A percentile compares a stretch with the other conserved stretches of the same genome.
phyloP scores from a whole-genome alignment of 345 rosid species.

The Eucalyptus globulus region DNA sequence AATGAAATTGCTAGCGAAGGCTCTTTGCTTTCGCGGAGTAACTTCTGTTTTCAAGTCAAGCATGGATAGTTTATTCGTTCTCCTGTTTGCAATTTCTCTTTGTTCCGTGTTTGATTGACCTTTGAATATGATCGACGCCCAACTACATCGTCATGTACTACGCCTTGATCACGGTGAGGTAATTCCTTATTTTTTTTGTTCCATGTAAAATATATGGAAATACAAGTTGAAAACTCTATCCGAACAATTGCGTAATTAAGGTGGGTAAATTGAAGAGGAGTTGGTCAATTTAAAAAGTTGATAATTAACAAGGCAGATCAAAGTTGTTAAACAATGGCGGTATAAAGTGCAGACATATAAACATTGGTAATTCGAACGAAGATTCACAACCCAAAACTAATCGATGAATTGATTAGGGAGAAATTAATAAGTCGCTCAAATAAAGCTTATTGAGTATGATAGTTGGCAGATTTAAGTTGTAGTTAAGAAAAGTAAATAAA shows the following conservation, averaged over 20 bases:
- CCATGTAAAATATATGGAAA: neutral
- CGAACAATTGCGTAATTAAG: neutral
- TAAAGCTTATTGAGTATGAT: neutral
- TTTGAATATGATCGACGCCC: neutral
- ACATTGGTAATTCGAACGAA: neutral
- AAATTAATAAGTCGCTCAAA: neutral
- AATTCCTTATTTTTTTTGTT: neutral
- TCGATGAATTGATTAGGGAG: neutral
- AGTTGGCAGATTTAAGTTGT: neutral
- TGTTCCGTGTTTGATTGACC: neutral
- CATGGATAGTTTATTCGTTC: neutral
- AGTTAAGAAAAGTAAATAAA: neutral
- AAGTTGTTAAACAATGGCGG: neutral
- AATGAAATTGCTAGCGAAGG: neutral
- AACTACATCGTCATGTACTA: neutral
- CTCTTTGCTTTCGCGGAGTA: neutral
- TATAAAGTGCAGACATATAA: neutral
- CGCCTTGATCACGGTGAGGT: neutral
- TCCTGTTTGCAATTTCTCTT: neutral
- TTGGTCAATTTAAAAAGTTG: neutral
- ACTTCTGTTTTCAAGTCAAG: neutral
- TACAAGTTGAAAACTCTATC: neutral
- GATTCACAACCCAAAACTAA: neutral
- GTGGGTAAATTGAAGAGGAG: neutral
- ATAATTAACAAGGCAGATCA: neutral